Evolutionary conservation across 1,284 basidiomycete genomes (phyloP), one percentile per base, ranked within the genome.

Genomic region (Trametes versicolor): DNA sequence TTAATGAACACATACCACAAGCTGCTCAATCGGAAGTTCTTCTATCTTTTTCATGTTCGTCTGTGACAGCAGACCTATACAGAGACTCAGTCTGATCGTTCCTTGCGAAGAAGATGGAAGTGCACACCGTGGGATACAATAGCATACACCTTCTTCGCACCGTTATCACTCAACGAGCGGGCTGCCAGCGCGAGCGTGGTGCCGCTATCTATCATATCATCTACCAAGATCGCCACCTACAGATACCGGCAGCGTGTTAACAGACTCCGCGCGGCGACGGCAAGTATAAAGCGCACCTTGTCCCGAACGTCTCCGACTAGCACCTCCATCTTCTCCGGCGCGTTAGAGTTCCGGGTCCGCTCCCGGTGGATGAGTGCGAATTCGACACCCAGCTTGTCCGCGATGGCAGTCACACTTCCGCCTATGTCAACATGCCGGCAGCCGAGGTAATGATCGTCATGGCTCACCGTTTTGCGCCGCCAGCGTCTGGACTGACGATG

Each of bases 151-250:
- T 90, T 87, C 73, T 87, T 91, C 2, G 96, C 97, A 36, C 98
- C 97, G 62, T 93, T 93, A 70, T 97, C 94, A 64, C 90, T 85
- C 66, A 99, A 82, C 4, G 96, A 94, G 60, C 89, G 89, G 13
- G 91, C 93, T 32, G 97, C 97, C 19, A 98, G 82, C 13, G 89
- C 82, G 27, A 99, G 86, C 1, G 98, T 99, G 65, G 86, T 86
- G 2, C 97, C 97, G 6, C 95, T 96, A 78, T 99, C 98, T 75
- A 98, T 92, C 96, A 99, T 99, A 77, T 99, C 97, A 78, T 99
- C 97, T 34, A 99, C 92, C 55, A 99, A 84, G 73, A 99, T 97
- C 34, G 95, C 96, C 58, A 93, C 85, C 93, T 94, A 62, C 9
- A 58, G 43, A 37, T 49, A 21, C 54, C 43, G 39, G 36, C 10